Evolutionary conservation across 2,329 filamentous ascomycete genomes (phyloP).

Genomic region (Capronia americana): DNA sequence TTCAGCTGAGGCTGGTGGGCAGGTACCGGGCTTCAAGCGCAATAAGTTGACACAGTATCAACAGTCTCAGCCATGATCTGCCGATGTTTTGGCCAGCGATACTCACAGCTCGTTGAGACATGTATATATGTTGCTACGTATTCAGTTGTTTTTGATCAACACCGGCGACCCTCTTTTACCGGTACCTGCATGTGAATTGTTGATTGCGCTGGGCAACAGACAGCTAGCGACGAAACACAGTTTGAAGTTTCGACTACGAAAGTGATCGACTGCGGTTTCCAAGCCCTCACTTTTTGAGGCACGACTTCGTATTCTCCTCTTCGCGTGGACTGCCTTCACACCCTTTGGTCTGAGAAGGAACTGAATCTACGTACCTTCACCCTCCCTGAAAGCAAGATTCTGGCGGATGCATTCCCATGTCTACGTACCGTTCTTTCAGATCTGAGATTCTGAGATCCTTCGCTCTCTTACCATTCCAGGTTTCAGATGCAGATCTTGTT

Average conservation of each 20-base stretch:
- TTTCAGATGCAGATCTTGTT: conserved; percentile 39
- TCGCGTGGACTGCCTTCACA: not conserved
- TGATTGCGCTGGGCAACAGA: conserved; percentile 4
- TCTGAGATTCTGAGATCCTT: conserved; percentile 1
- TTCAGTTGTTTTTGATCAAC: not conserved
- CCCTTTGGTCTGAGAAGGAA: not conserved
- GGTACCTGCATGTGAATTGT: not conserved
- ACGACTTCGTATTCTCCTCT: not conserved
- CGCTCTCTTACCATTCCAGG: conserved; percentile 4
- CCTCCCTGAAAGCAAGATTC: not conserved
- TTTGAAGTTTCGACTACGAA: not conserved
- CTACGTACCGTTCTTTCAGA: not conserved
- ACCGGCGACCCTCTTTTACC: not conserved
- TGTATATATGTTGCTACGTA: not conserved
- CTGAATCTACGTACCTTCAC: not conserved
- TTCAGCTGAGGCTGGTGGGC: not conserved
- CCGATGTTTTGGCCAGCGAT: not conserved
- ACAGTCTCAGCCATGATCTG: not conserved
- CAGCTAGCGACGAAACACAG: not conserved
- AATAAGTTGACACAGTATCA: not conserved
- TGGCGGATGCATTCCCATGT: not conserved
- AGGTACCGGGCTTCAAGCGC: not conserved
- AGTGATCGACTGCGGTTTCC: not conserved
- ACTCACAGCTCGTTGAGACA: not conserved
- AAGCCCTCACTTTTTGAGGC: not conserved